Conservation (phyloP, 2,329 filamentous ascomycete genomes). For the Talaromyces sp. region DNA sequence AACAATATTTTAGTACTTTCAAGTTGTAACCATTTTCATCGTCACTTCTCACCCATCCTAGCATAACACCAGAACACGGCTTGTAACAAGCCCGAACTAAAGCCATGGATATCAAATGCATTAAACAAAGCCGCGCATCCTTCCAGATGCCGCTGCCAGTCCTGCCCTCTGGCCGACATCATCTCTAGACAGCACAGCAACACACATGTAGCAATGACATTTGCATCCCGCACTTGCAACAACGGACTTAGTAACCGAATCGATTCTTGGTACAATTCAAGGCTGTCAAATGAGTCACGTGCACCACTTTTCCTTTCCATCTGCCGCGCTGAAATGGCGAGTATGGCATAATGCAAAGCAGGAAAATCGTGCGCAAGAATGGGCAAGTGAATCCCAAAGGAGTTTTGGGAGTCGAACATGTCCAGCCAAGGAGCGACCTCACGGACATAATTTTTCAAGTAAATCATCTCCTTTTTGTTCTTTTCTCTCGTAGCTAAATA, state of each 20-base stretch:
- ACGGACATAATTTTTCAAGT: conserved; percentile 49
- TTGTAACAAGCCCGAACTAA: conserved; percentile 48
- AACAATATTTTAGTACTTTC: background rate
- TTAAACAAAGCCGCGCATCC: conserved; percentile 53
- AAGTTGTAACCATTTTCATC: background rate
- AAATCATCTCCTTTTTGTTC: conserved; percentile 29
- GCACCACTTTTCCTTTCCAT: conserved; percentile 48
- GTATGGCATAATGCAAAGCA: conserved; percentile 46
- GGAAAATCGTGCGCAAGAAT: conserved; percentile 45
- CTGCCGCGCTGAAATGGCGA: conserved; percentile 52
- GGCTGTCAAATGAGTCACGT: conserved; percentile 44
- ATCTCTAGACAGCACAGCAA: conserved; percentile 54
- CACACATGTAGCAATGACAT: conserved; percentile 51
- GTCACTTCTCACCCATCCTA: conserved; percentile 44
- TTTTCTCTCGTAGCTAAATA: background rate
- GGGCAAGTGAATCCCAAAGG: conserved; percentile 51
- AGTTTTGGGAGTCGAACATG: conserved; percentile 52
- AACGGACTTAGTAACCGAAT: conserved; percentile 47
- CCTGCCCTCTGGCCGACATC: conserved; percentile 45
- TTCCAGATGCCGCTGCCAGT: conserved; percentile 54
- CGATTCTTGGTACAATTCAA: conserved; percentile 51
- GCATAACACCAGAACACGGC: conserved; percentile 58
- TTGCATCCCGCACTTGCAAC: conserved; percentile 44
- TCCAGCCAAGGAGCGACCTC: conserved; percentile 56
- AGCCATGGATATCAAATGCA: conserved; percentile 48